phyloP scores from a whole-genome alignment of 108 stramenopile species.

The Cylindrotheca closterium region DNA sequence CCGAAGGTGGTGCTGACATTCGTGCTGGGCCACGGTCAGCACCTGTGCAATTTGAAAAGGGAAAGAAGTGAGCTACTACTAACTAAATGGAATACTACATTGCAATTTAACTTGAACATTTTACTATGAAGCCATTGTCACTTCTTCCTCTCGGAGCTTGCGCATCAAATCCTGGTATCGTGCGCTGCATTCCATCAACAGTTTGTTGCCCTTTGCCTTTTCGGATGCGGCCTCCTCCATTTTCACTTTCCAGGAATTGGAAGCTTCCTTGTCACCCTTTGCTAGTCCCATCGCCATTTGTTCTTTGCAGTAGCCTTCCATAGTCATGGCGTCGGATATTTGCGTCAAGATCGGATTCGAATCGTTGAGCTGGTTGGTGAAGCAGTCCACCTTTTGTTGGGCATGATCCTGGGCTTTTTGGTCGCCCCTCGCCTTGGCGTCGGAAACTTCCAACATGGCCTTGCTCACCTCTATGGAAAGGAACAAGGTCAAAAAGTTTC shows the following conservation, averaged over 20 bases:
- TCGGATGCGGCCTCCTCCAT: slow-evolving; percentile 39
- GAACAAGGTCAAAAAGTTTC: slow-evolving; percentile 88
- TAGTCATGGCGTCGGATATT: slow-evolving; percentile 89
- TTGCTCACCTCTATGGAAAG: slow-evolving; percentile 86
- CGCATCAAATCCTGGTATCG: slow-evolving; percentile 81
- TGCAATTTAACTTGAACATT: too few species aligned
- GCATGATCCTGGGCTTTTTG: slow-evolving; percentile 16
- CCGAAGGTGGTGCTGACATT: slow-evolving; percentile 61
- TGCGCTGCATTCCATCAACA: slow-evolving; percentile 67
- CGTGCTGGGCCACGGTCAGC: slow-evolving; percentile 69
- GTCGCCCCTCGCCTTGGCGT: slow-evolving; percentile 50
- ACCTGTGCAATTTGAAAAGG: slow-evolving; percentile 91
- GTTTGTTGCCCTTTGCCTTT: slow-evolving; percentile 55
- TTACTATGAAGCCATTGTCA: too few species aligned
- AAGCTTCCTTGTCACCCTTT: slow-evolving; percentile 18
- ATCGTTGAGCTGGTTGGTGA: slow-evolving; percentile 84
- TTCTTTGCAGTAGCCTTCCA: slow-evolving; percentile 45
- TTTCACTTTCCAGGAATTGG: slow-evolving; percentile 21
- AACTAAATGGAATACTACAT: too few species aligned
- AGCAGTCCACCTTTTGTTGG: slow-evolving; percentile 56
- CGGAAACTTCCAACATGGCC: slow-evolving; percentile 71
- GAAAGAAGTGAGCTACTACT: slow-evolving; percentile 28
- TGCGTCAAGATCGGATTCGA: slow-evolving; percentile 85
- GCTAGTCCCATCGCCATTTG: slow-evolving; percentile 16
- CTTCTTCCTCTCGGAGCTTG: slow-evolving; percentile 35